A percentile compares a stretch with the other conserved stretches of the same genome.
phyloP scores from a whole-genome alignment of 2,329 filamentous ascomycete species.

The Penicillium verrucosum region DNA sequence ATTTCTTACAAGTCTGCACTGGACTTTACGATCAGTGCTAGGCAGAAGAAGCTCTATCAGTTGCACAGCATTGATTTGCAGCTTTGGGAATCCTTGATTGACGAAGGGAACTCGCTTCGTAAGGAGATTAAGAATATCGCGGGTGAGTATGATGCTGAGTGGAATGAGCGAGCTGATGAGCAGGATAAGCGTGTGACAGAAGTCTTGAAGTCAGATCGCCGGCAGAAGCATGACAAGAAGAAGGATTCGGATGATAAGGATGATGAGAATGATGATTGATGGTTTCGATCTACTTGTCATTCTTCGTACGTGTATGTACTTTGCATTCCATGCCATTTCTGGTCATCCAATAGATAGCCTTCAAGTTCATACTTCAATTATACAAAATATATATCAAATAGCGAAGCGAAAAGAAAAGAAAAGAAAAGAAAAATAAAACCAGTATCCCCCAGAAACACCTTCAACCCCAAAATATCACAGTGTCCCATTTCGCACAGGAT shows the following conservation, averaged over 20 bases:
- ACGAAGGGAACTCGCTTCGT: constrained; percentile 74
- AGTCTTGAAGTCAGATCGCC: constrained; percentile 51
- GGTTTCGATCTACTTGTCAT: neutral
- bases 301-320: neutral
- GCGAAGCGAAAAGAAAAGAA: neutral
- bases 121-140: constrained; percentile 78
- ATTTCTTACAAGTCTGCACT: constrained; percentile 82
- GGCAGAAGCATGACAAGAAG: constrained; percentile 37
- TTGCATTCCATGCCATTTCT: constrained; percentile 2
- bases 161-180: constrained; percentile 74
- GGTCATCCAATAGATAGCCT: neutral
- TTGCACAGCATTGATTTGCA: constrained; percentile 70
- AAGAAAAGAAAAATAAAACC: neutral
- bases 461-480: constrained; percentile 11
- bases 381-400: constrained; percentile 5
- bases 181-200: constrained; percentile 59
- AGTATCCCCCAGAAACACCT: neutral
- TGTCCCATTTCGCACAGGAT: constrained; percentile 41
- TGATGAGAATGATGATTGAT: constrained; percentile 30
- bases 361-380: neutral
- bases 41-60: constrained; percentile 75
- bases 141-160: constrained; percentile 84
- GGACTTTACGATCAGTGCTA: constrained; percentile 76
- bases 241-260: constrained; percentile 23
- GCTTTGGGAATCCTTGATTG: constrained; percentile 73